A percentile compares a stretch with the other conserved stretches of the same genome.
These are phyloP conservation scores for Raffaelea arxii DNA, from an alignment of 2,329 filamentous ascomycete genomes.

Conservation along the genomic window DNA sequence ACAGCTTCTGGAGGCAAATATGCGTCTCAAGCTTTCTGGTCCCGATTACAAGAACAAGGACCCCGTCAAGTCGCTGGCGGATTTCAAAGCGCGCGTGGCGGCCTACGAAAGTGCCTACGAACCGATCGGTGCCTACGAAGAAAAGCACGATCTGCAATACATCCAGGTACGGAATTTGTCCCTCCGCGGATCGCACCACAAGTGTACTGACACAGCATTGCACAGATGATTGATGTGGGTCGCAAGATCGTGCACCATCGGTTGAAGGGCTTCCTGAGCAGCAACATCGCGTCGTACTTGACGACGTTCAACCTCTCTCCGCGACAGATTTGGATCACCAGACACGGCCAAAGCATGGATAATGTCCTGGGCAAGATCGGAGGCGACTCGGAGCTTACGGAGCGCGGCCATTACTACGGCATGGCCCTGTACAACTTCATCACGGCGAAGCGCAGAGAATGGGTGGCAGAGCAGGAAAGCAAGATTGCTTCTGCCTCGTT, in stretches of 20 bases:
- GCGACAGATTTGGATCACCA: slow-evolving; percentile 94
- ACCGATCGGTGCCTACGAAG: slow-evolving; percentile 82
- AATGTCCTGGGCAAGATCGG: slow-evolving; percentile 84
- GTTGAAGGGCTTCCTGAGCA: slow-evolving; percentile 82
- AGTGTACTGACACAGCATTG: neutral
- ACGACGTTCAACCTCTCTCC: slow-evolving; percentile 95
- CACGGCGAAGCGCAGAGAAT: slow-evolving; percentile 66
- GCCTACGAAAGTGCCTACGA: slow-evolving; percentile 94
- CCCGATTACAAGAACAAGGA: slow-evolving; percentile 96
- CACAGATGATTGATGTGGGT: slow-evolving; percentile 87
- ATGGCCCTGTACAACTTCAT: slow-evolving; percentile 76
- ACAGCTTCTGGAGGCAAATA: slow-evolving; percentile 80
- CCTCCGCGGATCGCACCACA: neutral
- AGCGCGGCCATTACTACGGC: slow-evolving; percentile 71
- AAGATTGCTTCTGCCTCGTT: slow-evolving; percentile 70
- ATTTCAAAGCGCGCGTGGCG: slow-evolving; percentile 86
- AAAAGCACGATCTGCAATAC: slow-evolving; percentile 83
- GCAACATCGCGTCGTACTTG: slow-evolving; percentile 87
- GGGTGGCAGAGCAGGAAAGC: slow-evolving; percentile 73
- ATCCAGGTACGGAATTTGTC: slow-evolving; percentile 51
- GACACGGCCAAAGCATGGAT: slow-evolving; percentile 85
- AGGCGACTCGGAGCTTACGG: slow-evolving; percentile 76
- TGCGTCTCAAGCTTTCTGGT: slow-evolving; percentile 91
- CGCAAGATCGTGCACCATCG: slow-evolving; percentile 88
- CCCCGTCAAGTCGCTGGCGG: slow-evolving; percentile 68